Conservation (phyloP, 768 basidiomycete genomes). For the Xerocomellus intermedius region DNA sequence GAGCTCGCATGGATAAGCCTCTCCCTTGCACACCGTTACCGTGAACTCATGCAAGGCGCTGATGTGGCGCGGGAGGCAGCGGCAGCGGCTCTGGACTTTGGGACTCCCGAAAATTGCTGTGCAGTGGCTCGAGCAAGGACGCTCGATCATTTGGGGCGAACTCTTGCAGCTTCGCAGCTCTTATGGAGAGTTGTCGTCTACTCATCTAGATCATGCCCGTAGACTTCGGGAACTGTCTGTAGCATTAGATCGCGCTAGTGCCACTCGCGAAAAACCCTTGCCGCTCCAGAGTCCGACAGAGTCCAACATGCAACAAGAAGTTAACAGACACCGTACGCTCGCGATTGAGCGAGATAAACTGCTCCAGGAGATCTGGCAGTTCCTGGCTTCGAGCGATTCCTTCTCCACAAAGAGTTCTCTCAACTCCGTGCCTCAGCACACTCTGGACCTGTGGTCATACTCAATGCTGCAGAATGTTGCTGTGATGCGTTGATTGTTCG, state of each 20-base stretch:
- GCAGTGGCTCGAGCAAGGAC: constrained; percentile 18
- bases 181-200: not conserved
- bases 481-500: too few relatives aligned
- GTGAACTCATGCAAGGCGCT: constrained; percentile 1
- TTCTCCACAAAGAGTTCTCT: too few relatives aligned
- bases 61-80: constrained; percentile 23
- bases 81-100: constrained; percentile 18
- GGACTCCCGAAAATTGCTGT: constrained; percentile 1
- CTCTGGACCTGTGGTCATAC: too few relatives aligned
- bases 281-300: too few relatives aligned
- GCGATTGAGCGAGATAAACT: constrained; percentile 1
- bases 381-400: too few relatives aligned
- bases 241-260: not conserved
- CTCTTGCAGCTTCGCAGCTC: constrained; percentile 15
- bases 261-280: not conserved
- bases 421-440: too few relatives aligned
- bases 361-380: too few relatives aligned
- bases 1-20: constrained; percentile 14
- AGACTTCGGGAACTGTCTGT: too few relatives aligned
- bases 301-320: not conserved
- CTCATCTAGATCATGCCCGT: too few relatives aligned
- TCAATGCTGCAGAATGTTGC: too few relatives aligned
- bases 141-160: constrained; percentile 16
- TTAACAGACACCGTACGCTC: not conserved
- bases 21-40: constrained; percentile 16